Evolutionary conservation across 169 alveolate species (phyloP).

Genomic region (Cryptosporidium tyzzeri): DNA sequence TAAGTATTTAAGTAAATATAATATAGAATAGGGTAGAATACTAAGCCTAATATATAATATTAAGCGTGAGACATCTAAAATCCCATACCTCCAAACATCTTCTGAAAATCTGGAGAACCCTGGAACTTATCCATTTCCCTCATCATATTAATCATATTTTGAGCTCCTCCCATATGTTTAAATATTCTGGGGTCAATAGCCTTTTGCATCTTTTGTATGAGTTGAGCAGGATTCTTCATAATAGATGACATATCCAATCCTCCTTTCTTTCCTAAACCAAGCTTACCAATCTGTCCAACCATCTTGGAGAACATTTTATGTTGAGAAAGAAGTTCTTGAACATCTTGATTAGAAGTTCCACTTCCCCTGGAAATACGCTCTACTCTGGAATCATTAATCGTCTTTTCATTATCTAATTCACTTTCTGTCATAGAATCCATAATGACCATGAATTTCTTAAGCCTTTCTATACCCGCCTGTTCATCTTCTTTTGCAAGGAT

Average conservation of each 20-base stretch:
- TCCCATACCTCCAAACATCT: slow-evolving; percentile 72
- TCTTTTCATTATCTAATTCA: slow-evolving; percentile 94
- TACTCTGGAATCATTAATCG: slow-evolving; percentile 91
- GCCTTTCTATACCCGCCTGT: slow-evolving; percentile 95
- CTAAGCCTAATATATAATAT: background rate
- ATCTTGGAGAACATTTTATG: slow-evolving; percentile 95
- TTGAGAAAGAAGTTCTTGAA: slow-evolving; percentile 93
- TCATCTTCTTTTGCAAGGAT: slow-evolving; percentile 94
- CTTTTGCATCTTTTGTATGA: slow-evolving; percentile 93
- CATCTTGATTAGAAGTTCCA: slow-evolving; percentile 93
- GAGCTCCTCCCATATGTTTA: slow-evolving; percentile 96
- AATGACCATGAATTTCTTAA: slow-evolving; percentile 94
- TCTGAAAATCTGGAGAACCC: slow-evolving; percentile 65
- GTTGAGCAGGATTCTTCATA: slow-evolving; percentile 94
- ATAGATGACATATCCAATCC: slow-evolving; percentile 89
- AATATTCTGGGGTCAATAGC: slow-evolving; percentile 96
- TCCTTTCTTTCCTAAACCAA: slow-evolving; percentile 91
- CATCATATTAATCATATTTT: slow-evolving; percentile 93
- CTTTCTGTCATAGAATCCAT: slow-evolving; percentile 97
- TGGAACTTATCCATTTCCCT: slow-evolving; percentile 86
- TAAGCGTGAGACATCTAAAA: background rate
- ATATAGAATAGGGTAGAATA: background rate
- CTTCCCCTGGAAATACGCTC: slow-evolving; percentile 95
- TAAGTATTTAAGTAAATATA: background rate
- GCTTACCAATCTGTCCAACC: slow-evolving; percentile 97